A percentile compares a stretch with the other conserved stretches of the same genome.
These are phyloP conservation scores for Hygrophila difformis DNA, from an alignment of 257 asterid species.

Conservation along the genomic window DNA sequence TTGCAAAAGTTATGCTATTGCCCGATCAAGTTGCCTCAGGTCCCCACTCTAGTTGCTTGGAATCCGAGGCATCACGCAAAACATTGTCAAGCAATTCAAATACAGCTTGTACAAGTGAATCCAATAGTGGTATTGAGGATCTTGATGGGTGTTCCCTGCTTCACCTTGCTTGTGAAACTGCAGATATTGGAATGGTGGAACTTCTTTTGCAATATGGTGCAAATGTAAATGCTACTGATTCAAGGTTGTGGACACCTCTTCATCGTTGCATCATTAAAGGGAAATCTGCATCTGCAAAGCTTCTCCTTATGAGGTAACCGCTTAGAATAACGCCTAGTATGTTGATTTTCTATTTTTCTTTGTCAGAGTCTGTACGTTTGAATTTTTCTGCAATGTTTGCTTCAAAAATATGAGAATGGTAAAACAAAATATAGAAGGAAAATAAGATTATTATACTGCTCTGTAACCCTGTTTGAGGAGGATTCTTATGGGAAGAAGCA, in stretches of 20 bases:
- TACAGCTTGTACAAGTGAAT: conserved; percentile 37
- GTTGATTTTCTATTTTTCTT: neutral
- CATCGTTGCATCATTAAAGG: conserved; percentile 64
- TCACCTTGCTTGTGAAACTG: conserved; percentile 90
- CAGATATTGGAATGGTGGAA: conserved; percentile 93
- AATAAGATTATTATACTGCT: too few relatives aligned
- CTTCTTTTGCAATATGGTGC: conserved; percentile 94
- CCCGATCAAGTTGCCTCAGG: conserved; percentile 56
- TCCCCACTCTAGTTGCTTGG: conserved; percentile 38
- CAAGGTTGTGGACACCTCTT: conserved; percentile 61
- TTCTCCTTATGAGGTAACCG: conserved; percentile 71
- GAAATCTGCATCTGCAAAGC: conserved; percentile 62
- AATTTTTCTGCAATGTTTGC: too few relatives aligned
- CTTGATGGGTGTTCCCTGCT: conserved; percentile 69
- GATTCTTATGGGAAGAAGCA: too few relatives aligned
- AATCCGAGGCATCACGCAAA: conserved; percentile 23
- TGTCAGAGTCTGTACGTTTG: too few relatives aligned
- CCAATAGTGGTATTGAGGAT: conserved; percentile 25
- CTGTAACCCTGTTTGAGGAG: too few relatives aligned
- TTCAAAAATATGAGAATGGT: too few relatives aligned
- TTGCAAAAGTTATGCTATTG: conserved; percentile 84
- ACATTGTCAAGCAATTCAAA: conserved; percentile 25
- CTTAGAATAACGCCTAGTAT: neutral
- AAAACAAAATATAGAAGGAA: too few relatives aligned
- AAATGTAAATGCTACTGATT: conserved; percentile 63